Evolutionary conservation across 805 yeast genomes (phyloP).

Genomic region (Myxozyma neotropica): DNA sequence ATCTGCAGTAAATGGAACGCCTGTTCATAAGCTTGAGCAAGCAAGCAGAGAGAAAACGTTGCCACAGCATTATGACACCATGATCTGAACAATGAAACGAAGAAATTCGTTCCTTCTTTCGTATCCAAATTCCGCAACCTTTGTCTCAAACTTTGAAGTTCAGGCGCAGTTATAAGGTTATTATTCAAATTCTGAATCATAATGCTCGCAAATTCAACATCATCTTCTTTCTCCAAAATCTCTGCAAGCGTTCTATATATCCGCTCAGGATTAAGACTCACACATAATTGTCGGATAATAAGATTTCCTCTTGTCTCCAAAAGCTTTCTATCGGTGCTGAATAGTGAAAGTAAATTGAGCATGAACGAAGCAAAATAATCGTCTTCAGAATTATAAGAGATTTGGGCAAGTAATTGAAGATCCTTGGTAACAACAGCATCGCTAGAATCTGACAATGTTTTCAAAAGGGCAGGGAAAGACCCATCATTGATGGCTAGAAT

Average conservation of each 20-base stretch:
- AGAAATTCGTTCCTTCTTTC: constrained; percentile 65
- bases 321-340: constrained; percentile 67
- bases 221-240: constrained; percentile 63
- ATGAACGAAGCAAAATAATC: constrained; percentile 75
- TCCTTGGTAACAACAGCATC: constrained; percentile 78
- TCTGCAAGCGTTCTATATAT: constrained; percentile 79
- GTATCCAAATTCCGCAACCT: constrained; percentile 66
- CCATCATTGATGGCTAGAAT: constrained; percentile 54
- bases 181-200: constrained; percentile 87
- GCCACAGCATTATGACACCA: constrained; percentile 95
- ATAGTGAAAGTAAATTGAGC: constrained; percentile 66
- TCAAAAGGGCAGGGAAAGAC: constrained; percentile 74
- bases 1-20: constrained; percentile 80
- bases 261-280: constrained; percentile 76
- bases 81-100: constrained; percentile 74
- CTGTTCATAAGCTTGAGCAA: constrained; percentile 85
- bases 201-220: constrained; percentile 70
- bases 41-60: constrained; percentile 76
- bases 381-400: constrained; percentile 71
- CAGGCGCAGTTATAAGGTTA: constrained; percentile 83
- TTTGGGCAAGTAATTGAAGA: constrained; percentile 69
- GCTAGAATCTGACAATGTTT: constrained; percentile 71
- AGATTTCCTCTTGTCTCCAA: constrained; percentile 77
- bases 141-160: constrained; percentile 67
- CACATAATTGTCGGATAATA: constrained; percentile 80